phyloP scores from a whole-genome alignment of 441 rosid genomes.

The Raphanus hybrid region DNA sequence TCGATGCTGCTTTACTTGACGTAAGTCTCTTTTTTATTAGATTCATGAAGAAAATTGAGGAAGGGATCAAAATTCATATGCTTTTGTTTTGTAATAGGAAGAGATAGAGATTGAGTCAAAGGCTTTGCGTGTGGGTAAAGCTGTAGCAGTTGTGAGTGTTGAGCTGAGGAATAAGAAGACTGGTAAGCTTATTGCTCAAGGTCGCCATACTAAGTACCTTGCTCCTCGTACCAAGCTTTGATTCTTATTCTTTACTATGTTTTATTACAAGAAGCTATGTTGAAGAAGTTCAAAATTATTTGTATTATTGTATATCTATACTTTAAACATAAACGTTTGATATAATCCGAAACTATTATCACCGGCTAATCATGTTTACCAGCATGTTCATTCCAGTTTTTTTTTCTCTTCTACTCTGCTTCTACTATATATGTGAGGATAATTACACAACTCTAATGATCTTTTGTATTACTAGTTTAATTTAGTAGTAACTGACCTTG shows the following conservation, averaged over 20 bases:
- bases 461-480: background rate
- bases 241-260: background rate
- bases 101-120: conserved; percentile 46
- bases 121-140: conserved; percentile 74
- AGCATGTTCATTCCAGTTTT: background rate
- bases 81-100: conserved; percentile 48
- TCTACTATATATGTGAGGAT: background rate
- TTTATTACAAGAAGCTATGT: too few species aligned
- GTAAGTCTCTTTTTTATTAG: conserved; percentile 37
- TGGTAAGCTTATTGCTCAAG: conserved; percentile 85
- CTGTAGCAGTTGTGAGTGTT: conserved; percentile 71
- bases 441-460: background rate
- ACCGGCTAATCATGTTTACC: too few species aligned
- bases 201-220: conserved; percentile 90
- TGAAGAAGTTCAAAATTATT: background rate
- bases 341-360: background rate
- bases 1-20: conserved; percentile 79
- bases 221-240: conserved; percentile 58
- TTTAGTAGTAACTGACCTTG: background rate
- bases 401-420: background rate
- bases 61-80: background rate
- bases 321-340: background rate
- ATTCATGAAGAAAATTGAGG: background rate
- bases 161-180: conserved; percentile 78
- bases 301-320: too few species aligned